Percentiles rank a stretch among this genome's conserved stretches.
These are phyloP conservation scores for Umbelopsis ramanniana DNA, from an alignment of 192 early-diverging fungal genomes.

Conservation along the genomic window DNA sequence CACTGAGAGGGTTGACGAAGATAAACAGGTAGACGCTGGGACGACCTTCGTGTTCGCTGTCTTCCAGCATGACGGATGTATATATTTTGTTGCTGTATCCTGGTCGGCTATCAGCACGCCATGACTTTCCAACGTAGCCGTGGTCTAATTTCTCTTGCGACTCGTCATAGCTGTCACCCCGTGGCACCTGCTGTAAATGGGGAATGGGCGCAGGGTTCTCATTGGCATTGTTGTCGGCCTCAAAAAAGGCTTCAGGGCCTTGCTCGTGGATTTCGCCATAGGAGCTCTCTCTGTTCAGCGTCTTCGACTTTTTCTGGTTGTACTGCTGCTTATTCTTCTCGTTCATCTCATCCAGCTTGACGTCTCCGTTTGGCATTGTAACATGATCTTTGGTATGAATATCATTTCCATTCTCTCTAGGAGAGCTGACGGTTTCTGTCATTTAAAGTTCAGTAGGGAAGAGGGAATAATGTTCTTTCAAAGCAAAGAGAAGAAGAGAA, in stretches of 20 bases:
- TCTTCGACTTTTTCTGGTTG: neutral
- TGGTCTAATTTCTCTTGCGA: neutral
- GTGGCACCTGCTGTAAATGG: slow-evolving; percentile 15
- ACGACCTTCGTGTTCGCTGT: slow-evolving; percentile 29
- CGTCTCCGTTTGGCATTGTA: neutral
- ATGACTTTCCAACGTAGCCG: neutral
- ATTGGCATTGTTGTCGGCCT: slow-evolving; percentile 6
- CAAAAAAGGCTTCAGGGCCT: slow-evolving; percentile 1
- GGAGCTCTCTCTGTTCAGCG: neutral
- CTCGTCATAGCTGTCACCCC: slow-evolving; percentile 6
- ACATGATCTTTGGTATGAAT: slow-evolving; percentile 4
- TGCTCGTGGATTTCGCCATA: slow-evolving; percentile 11
- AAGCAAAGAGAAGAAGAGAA: neutral
- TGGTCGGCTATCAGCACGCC: neutral
- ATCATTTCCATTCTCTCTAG: neutral
- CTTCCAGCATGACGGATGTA: slow-evolving; percentile 32
- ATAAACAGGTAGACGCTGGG: slow-evolving; percentile 72
- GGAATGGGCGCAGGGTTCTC: slow-evolving; percentile 14
- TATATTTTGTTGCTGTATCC: neutral
- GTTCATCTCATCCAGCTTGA: neutral
- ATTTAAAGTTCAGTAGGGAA: neutral
- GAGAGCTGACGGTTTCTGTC: neutral
- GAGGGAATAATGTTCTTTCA: too few species aligned
- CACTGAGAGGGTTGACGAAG: slow-evolving; percentile 76
- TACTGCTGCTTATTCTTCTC: neutral